Evolutionary conservation across 805 yeast species (phyloP), one percentile per base, ranked within the genome.

Genomic region (Debaryomyces tyrocola): DNA sequence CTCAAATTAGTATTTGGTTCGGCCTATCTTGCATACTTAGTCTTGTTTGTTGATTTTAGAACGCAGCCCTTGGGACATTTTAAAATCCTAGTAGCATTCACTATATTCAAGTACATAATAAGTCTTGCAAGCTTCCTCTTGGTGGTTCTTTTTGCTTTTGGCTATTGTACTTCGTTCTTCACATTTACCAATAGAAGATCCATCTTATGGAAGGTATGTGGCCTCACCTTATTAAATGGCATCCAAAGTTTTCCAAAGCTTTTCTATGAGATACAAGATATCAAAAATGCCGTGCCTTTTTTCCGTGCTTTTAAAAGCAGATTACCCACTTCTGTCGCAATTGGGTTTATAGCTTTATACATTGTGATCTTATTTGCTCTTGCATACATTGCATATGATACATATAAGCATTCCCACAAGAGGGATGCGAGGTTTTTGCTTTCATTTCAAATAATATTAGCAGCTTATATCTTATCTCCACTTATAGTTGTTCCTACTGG

Each of bases 161-260:
- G 43, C 8, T 40, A 40, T 20, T 40, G 36, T 33, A 40, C 43
- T 11, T n/a, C 21, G 15, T 40, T 40, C 27, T 40, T 14, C 28
- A 29, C 36, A 31, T 40, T 40, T 6, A 40, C 27, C 12, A 33
- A 38, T 15, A 12, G 33, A 18, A 14, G 15, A 14, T 11, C 15
- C 2, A 21, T 40, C 11, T 4, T 31, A 12, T 20, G 31, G 9
- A 40, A 40, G 15, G 20, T 24, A 8, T n/a, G 27, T 14, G 12
- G 20, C 2, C 5, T 40, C 6, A 20, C 34, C 5, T 9, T 20
- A 8, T 12, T 40, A 14, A 28, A 40, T 24, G 20, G 9, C 7
- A 38, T 38, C 14, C 33, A 38, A 38, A 38, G 33, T n/a, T 8
- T 17, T 27, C 41, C 41, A 7, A 24, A 14, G 33, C 17, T 38